Conservation (phyloP, 1,284 basidiomycete genomes). For the Puccinia polysora region DNA sequence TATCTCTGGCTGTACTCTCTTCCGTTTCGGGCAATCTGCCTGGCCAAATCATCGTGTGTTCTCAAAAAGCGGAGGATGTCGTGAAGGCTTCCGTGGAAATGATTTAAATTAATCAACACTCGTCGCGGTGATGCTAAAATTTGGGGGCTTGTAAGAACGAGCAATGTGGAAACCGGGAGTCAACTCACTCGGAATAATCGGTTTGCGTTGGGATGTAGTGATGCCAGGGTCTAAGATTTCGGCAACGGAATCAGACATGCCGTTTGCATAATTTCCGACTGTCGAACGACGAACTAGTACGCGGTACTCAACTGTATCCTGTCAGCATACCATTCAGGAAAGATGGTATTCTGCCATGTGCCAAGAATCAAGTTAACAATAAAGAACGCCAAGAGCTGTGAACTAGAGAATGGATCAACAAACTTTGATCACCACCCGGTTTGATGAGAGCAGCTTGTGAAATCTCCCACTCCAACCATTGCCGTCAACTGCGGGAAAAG, state of each 20-base stretch:
- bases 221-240: constrained; percentile 23
- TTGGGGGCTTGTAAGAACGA: constrained; percentile 48
- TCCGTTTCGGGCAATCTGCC: constrained; percentile 61
- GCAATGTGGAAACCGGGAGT: too few species aligned
- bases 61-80: constrained; percentile 29
- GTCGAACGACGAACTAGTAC: too few species aligned
- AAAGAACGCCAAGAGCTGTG: not conserved
- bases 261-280: too few species aligned
- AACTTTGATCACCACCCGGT: constrained; percentile 47
- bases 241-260: not conserved
- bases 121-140: too few species aligned
- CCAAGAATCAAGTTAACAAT: not conserved
- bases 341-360: constrained; percentile 17
- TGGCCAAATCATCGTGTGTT: constrained; percentile 60
- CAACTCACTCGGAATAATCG: constrained; percentile 30
- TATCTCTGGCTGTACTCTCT: constrained; percentile 61
- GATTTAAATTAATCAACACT: too few species aligned
- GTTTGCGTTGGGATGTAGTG: constrained; percentile 37
- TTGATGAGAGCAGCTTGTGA: constrained; percentile 34
- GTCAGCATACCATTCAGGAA: constrained; percentile 43
- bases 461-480: constrained; percentile 56
- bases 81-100: constrained; percentile 21
- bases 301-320: constrained; percentile 27
- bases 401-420: constrained; percentile 46
- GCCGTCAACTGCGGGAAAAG: constrained; percentile 55